A percentile compares a stretch with the other conserved stretches of the same genome.
phyloP scores from a whole-genome alignment of 257 asterid genomes.

The Rauvolfia tetraphylla region DNA sequence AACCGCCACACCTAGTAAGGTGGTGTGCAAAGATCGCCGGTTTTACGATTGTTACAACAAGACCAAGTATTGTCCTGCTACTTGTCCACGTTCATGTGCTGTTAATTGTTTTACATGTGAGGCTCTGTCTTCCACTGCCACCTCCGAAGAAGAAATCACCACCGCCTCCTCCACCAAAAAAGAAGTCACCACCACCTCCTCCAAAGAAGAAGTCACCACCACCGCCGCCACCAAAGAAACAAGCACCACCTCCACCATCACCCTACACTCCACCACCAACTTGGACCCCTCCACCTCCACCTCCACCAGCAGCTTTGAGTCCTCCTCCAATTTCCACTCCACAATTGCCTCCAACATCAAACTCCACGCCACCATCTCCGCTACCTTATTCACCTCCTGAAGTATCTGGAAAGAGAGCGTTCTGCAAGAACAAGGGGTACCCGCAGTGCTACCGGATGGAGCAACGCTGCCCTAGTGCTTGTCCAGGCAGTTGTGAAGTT shows the following conservation, averaged over 20 bases:
- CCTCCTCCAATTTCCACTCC: slow-evolving; percentile 12
- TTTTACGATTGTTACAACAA: slow-evolving; percentile 32
- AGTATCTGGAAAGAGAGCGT: slow-evolving; percentile 28
- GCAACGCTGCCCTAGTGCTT: slow-evolving; percentile 27
- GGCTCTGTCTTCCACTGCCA: slow-evolving; percentile 29
- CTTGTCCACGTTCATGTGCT: slow-evolving; percentile 42
- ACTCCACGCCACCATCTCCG: slow-evolving; percentile 18
- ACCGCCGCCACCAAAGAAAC: slow-evolving; percentile 4
- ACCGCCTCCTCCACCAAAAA: not conserved
- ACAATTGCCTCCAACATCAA: not conserved
- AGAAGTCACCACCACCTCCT: slow-evolving; percentile 12
- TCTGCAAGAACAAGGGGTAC: slow-evolving; percentile 20
- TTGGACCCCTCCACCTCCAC: slow-evolving; percentile 25
- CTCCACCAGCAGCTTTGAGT: slow-evolving; percentile 23
- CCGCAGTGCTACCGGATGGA: slow-evolving; percentile 25
- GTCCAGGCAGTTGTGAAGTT: slow-evolving; percentile 24
- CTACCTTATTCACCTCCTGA: slow-evolving; percentile 26
- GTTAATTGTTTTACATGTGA: slow-evolving; percentile 46
- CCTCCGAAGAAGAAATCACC: not conserved
- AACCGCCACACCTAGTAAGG: slow-evolving; percentile 22
- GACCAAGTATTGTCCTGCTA: slow-evolving; percentile 40
- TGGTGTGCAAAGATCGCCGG: slow-evolving; percentile 45
- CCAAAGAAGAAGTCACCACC: not conserved
- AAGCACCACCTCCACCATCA: slow-evolving; percentile 8
- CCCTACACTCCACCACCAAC: slow-evolving; percentile 16